Evolutionary conservation across 495 filamentous ascomycete species (phyloP), one percentile per base, ranked within the genome.

Genomic region (Neurospora sp.): DNA sequence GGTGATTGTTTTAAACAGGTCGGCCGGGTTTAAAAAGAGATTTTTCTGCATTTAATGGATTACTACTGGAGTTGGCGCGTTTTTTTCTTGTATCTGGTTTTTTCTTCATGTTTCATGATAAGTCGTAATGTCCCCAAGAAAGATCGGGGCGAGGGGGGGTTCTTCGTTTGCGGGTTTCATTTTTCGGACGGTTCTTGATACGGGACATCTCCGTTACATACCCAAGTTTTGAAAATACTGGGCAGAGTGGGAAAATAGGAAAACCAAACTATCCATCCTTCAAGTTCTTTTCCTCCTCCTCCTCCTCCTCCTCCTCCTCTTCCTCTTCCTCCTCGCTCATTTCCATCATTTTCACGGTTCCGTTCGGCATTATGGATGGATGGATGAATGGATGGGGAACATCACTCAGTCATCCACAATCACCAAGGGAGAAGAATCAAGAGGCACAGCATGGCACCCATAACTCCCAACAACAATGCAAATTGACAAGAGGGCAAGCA

Each of bases 11-110:
- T 31, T 62, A 62, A 17, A 34, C 24, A 62, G 77, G 70, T 72
- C 40, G 74, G 70, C 43, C 70, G 76, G 81, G 72, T 54, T 71
- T 75, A 77, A 78, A 78, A 79, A 82, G 74, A 72, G 71, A 54
- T 34, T 77, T 31, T 62, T 71, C 43, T 77, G 76, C 72, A 70
- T 75, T 72, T 72, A 62, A 71, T 76, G 73, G 45, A 2, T 40
- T 17, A 6, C 11, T 2, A 15, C 75, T 73, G 80, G 80, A 78
- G 79, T 80, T 72, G 74, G 74, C 71, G 75, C 42, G 7, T 43
- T 45, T n/a, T n/a, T 54, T 72, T 34, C 31, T 62, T 73, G 45
- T 73, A 71, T 76, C 69, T 72, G 34, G 17, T 71, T 70, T 36
- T 69, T 70, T 43, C 19, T 74, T 62, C 11, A 42, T 59, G 45